Evolutionary conservation across 768 basidiomycete genomes (phyloP).

Genomic region (Boletus tomentosulus): DNA sequence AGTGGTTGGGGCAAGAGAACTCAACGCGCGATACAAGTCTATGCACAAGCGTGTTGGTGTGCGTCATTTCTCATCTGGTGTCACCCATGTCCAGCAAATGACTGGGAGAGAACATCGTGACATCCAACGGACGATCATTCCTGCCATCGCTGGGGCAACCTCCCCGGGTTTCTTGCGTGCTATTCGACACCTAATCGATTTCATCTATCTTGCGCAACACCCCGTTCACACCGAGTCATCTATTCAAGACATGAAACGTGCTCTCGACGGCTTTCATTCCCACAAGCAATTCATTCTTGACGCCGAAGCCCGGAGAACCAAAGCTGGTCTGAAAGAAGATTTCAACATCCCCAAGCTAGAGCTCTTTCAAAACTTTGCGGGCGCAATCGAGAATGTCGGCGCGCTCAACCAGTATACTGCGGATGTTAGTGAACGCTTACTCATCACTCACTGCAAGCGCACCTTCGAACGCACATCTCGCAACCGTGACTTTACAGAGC

Average conservation of each 20-base stretch:
- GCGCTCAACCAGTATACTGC: constrained; percentile 33
- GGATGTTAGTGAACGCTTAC: constrained; percentile 32
- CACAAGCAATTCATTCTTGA: constrained; percentile 15
- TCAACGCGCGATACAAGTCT: neutral
- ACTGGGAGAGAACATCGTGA: neutral
- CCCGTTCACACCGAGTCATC: constrained; percentile 7
- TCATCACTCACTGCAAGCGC: constrained; percentile 31
- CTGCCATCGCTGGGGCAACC: neutral
- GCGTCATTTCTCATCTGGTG: constrained; percentile 37
- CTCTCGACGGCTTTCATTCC: constrained; percentile 10
- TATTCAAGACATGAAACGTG: constrained; percentile 2
- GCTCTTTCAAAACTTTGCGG: constrained; percentile 9
- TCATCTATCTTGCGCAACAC: constrained; percentile 9
- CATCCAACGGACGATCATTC: neutral
- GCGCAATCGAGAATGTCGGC: constrained; percentile 23
- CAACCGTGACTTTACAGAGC: too few relatives aligned
- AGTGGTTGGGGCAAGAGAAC: neutral
- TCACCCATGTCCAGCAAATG: constrained; percentile 18
- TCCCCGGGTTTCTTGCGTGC: too few relatives aligned
- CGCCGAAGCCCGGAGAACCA: neutral
- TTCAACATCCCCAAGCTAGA: constrained; percentile 30
- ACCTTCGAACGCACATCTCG: too few relatives aligned
- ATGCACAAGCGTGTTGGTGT: constrained; percentile 16
- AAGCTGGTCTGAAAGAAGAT: neutral
- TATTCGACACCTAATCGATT: neutral